Evolutionary conservation across 148 eudicot species (phyloP), one percentile per base, ranked within the genome.

Genomic region (Camellia lanceoleosa): DNA sequence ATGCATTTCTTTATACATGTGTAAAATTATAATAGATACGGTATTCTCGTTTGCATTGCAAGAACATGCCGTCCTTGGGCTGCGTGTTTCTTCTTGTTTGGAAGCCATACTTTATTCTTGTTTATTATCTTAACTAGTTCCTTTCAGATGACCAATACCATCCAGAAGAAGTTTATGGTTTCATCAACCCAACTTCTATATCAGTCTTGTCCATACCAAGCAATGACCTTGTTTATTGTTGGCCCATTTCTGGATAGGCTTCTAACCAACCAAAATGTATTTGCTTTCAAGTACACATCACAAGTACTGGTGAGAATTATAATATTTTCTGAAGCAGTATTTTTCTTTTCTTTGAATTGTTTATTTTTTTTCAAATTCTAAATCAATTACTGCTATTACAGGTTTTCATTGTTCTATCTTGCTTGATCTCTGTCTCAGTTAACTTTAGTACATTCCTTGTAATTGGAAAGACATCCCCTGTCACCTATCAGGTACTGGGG

Each of bases 401-500:
- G 98, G 90, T 80, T 68, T 92, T 94, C 86, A 92, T 94, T 78
- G 80, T 92, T 77, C 79, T 94, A 23, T 94, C 98, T 81, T 92
- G 98, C 82, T 74, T 90, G 80, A 94, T 94, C 68, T 90, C 98
- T 2, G 98, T 94, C 78, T 92, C 98, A 42, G 98, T 94, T 42
- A 94, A 94, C 82, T 94, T 94, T 82, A 94, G 98, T 63, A 92
- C 98, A 63, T 94, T 94, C 82, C 94, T 94, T 41, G 97, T 94
- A 77, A 94, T 94, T 77, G 98, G 98, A 58, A 94, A 91, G 87
- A 92, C 98, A 83, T 94, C 98, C 51, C 98, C 98, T 0, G 98
- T 92, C 74, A 92, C 98, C 18, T 94, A 94, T 80, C 98, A 94
- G 84, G 98, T 94, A 42, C 85, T 94, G 18, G 98, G 98, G 74